Evolutionary conservation across 192 early-diverging fungal genomes (phyloP), one percentile per base, ranked within the genome.

Genomic region (Entophlyctis helioformis): DNA sequence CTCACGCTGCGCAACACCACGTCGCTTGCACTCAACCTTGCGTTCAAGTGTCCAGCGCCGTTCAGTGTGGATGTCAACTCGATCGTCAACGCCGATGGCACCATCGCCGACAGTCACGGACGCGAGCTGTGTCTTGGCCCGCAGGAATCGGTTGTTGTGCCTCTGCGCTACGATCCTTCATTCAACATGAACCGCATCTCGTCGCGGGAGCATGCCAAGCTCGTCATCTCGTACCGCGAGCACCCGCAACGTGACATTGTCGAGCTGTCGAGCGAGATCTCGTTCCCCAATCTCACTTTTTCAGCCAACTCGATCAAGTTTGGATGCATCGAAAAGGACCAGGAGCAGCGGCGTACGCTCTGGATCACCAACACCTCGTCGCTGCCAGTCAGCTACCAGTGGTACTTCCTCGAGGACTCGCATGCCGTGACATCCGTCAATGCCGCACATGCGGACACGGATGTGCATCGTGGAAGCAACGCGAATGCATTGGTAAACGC

Each of bases 171-270:
- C 34, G 63, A 76, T 37, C 57, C 75, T 9, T 46, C 53, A 0
- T 66, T 45, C 36, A 70, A 73, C 53, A 56, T 49, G 0, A 60
- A 64, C 35, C 45, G 72, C 1, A 36, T 74, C 4, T 62, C 70
- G 3, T 59, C 45, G 26, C 64, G 66, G 38, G 71, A 70, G 40
- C 60, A 68, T 32, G 36, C 57, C 3, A 72, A 73, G 45, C 47
- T 78, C n/a, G 39, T 57, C 2, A 55, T 78, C 10, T 46, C 50
- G 6, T 78, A 77, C 45, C 46, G 48, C 9, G 76, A 78, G 42
- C 76, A 78, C 36, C 72, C 76, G 6, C 76, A 76, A 36, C 50
- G 49, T 29, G 72, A 72, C 41, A 43, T 54, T 18, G 56, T 78
- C 21, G 76, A 76, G 11, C 50, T 78, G 1, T 58, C 53, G 25